A percentile compares a stretch with the other conserved stretches of the same genome.
Evolutionary conservation across 192 early-diverging fungal species (phyloP).

Genomic region (Fimicolochytrium jonesii): DNA sequence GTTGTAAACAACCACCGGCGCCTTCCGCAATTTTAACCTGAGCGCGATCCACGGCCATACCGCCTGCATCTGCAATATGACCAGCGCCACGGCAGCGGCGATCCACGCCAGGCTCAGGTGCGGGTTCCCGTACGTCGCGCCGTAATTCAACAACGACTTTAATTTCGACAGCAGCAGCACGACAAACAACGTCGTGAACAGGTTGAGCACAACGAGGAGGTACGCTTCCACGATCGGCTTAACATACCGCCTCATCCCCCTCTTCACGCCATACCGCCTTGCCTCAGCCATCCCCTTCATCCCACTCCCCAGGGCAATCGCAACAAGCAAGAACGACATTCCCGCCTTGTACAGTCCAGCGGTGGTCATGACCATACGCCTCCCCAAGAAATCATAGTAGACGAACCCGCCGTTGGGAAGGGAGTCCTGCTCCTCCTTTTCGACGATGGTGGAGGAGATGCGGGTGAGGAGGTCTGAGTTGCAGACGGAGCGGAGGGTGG

Average conservation of each 20-base stretch:
- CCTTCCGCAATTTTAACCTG: constrained; percentile 7
- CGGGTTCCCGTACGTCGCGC: constrained; percentile 38
- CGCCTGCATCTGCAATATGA: constrained; percentile 19
- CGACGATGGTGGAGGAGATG: constrained; percentile 5
- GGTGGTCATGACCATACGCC: constrained; percentile 9
- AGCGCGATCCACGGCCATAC: constrained; percentile 35
- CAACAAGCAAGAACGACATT: constrained; percentile 20
- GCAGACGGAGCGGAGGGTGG: constrained; percentile 18
- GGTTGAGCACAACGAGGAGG: constrained; percentile 14
- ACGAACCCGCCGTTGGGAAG: constrained; percentile 25
- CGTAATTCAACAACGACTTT: constrained; percentile 32
- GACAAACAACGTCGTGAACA: background rate
- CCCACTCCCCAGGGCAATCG: background rate
- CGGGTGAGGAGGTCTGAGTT: background rate
- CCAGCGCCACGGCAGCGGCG: constrained; percentile 5
- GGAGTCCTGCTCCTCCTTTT: too few relatives aligned
- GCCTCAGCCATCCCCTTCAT: constrained; percentile 17
- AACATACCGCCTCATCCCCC: constrained; percentile 12
- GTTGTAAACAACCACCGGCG: constrained; percentile 1
- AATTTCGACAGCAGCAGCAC: constrained; percentile 16
- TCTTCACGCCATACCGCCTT: constrained; percentile 3
- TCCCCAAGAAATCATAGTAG: constrained; percentile 37
- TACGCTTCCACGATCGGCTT: constrained; percentile 31
- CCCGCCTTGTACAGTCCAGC: constrained; percentile 4
- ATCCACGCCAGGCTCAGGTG: constrained; percentile 33